Conservation (phyloP, 768 basidiomycete genomes). For the Suillus subalutaceus region DNA sequence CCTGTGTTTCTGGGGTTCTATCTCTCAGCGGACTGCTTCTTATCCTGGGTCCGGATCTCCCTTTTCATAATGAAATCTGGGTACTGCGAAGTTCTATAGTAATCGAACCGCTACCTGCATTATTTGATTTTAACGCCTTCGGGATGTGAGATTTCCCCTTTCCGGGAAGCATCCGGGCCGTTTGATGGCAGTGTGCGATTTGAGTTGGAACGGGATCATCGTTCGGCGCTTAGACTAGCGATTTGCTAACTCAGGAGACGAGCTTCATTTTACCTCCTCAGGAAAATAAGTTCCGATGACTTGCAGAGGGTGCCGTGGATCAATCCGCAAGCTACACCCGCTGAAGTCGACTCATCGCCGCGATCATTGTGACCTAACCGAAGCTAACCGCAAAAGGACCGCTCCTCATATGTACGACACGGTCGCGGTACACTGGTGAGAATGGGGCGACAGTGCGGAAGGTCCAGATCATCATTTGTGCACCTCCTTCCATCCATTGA, state of each 20-base stretch:
- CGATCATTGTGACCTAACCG: constrained; percentile 12
- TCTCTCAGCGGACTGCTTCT: constrained; percentile 16
- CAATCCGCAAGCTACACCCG: constrained; percentile 2
- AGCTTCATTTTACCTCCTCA: constrained; percentile 6
- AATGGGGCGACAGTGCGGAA: constrained; percentile 12
- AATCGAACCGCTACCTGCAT: constrained; percentile 1
- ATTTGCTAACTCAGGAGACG: background rate
- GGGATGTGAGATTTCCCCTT: background rate
- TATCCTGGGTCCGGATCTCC: constrained; percentile 8
- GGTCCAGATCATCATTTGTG: constrained; percentile 6
- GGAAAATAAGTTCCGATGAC: background rate
- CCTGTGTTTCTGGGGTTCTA: constrained; percentile 17
- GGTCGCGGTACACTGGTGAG: constrained; percentile 11
- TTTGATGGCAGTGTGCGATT: background rate
- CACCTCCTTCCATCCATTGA: constrained; percentile 1
- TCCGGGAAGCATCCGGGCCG: constrained; percentile 1
- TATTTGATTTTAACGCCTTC: constrained; percentile 4
- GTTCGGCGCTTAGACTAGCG: background rate
- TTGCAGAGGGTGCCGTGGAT: constrained; percentile 2
- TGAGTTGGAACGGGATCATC: constrained; percentile 3
- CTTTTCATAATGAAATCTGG: constrained; percentile 9
- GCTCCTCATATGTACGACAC: constrained; percentile 11
- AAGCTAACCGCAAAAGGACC: constrained; percentile 11
- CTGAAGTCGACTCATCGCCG: constrained; percentile 8
- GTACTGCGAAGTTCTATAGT: background rate